These are phyloP conservation scores for Syzygium aromaticum DNA, from an alignment of 345 rosid species.

Conservation along the genomic window DNA sequence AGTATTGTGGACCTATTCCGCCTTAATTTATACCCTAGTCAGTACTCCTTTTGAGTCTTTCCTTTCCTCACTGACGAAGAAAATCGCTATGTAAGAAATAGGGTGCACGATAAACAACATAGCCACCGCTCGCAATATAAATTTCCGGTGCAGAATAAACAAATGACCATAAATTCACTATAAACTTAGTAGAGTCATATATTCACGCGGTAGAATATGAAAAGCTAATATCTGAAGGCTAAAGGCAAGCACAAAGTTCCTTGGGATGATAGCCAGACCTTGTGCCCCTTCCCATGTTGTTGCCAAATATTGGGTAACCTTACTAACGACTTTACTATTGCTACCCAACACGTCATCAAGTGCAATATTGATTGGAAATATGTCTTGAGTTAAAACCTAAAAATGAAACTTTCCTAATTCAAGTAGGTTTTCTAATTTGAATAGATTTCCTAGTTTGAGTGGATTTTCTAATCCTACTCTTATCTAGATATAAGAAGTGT, in stretches of 20 bases:
- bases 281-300: constrained; percentile 48
- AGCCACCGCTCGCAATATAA: background rate
- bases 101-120: background rate
- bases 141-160: background rate
- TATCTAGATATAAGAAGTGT: background rate
- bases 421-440: background rate
- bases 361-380: constrained; percentile 27
- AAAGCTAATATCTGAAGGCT: background rate
- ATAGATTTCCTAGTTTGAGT: background rate
- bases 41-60: background rate
- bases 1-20: background rate
- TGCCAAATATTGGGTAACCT: constrained; percentile 54
- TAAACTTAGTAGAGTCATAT: background rate
- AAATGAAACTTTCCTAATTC: background rate
- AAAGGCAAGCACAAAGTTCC: constrained; percentile 17
- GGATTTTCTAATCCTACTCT: background rate
- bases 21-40: background rate
- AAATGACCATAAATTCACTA: background rate
- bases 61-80: background rate
- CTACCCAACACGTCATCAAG: constrained; percentile 67
- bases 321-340: constrained; percentile 49
- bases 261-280: constrained; percentile 59
- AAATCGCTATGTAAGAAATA: background rate
- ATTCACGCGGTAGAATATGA: too few species aligned
- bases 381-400: too few species aligned